These are phyloP conservation scores for Pachysandra terminalis DNA, from an alignment of 164 flowering plant genomes.

Conservation along the genomic window DNA sequence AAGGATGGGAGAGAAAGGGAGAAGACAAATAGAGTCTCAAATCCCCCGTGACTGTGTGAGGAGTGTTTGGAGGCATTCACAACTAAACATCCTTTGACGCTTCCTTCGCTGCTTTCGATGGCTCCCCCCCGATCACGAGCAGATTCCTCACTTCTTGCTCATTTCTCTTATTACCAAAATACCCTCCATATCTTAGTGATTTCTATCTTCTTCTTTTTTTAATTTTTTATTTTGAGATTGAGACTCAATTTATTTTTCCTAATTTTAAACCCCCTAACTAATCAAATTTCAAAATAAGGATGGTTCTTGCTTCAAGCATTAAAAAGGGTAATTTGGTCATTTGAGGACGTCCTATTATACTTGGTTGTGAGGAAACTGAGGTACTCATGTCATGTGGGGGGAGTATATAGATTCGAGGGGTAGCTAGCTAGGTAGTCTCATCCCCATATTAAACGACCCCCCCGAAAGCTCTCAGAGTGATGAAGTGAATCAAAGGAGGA, in stretches of 20 bases:
- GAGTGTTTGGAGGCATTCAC: slow-evolving; percentile 29
- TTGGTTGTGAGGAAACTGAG: slow-evolving; percentile 32
- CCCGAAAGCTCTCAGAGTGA: slow-evolving; percentile 1
- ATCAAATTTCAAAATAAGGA: too few relatives aligned
- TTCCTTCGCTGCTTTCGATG: slow-evolving; percentile 54
- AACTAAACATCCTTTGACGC: slow-evolving; percentile 28
- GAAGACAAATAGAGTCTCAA: slow-evolving; percentile 17
- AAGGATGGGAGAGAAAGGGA: slow-evolving; percentile 26
- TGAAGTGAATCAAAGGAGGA: too few relatives aligned
- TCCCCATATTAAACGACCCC: slow-evolving; percentile 24
- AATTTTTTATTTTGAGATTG: too few relatives aligned
- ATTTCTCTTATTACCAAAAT: neutral
- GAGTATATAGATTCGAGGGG: slow-evolving; percentile 43
- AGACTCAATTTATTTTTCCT: too few relatives aligned
- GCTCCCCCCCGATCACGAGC: slow-evolving; percentile 31
- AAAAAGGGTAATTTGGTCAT: slow-evolving; percentile 27
- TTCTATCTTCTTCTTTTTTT: too few relatives aligned
- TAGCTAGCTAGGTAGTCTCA: too few relatives aligned
- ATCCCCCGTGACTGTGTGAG: slow-evolving; percentile 46
- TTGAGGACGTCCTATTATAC: slow-evolving; percentile 16
- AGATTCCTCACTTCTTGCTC: slow-evolving; percentile 15
- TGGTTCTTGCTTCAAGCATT: neutral
- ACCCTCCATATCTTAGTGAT: neutral
- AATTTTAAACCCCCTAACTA: too few relatives aligned
- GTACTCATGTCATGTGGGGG: slow-evolving; percentile 47